Evolutionary conservation across 768 basidiomycete species (phyloP), one percentile per base, ranked within the genome.

Genomic region (Rubroboletus satanas): DNA sequence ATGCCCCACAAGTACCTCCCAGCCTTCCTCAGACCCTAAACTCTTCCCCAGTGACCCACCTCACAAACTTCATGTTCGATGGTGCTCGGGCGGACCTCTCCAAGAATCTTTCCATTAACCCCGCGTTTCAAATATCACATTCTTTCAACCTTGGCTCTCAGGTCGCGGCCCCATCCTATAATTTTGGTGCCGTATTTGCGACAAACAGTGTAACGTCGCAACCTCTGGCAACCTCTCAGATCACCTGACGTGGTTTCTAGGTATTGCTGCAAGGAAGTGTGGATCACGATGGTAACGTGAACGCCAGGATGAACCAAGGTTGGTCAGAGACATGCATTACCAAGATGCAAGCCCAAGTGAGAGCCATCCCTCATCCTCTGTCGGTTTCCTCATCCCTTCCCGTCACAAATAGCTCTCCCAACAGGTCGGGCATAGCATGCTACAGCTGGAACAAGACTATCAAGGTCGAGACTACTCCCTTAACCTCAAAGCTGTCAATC

Each of bases 81-180:
- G 97, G 97, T 61, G 97, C 90, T 28, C 82, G 95, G 62, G 97
- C 96, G 32, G 97, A 99, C 77, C 78, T 98, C 63, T 88, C 91
- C 45, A 99, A 98, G 76, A 87, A 83, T 63, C 79, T 98, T 63
- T 96, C 93, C 29, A 80, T 88, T 71, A 91, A 84, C 71, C 97
- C 97, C n/a, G 84, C 90, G 48, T 98, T 98, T 83, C 96, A 98
- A 78, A 89, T 98, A 64, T 95, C 94, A 57, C 97, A 99, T 72
- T 90, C 93, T 23, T 98, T 99, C 75, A 80, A 86, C 55, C 77
- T 98, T 54, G 97, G 93, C 18, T 93, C 92, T 18, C 88, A 90
- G 71, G 83, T 85, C n/a, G 73, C 79, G 0, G 83, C 92, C 1
- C 82, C 96, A 14, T 88, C 88, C 31, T 99, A 99, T 74, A 94